Percentiles rank a stretch among this genome's conserved stretches.
Evolutionary conservation across 2,329 filamentous ascomycete species (phyloP).

Genomic region (Colletotrichum godetiae): DNA sequence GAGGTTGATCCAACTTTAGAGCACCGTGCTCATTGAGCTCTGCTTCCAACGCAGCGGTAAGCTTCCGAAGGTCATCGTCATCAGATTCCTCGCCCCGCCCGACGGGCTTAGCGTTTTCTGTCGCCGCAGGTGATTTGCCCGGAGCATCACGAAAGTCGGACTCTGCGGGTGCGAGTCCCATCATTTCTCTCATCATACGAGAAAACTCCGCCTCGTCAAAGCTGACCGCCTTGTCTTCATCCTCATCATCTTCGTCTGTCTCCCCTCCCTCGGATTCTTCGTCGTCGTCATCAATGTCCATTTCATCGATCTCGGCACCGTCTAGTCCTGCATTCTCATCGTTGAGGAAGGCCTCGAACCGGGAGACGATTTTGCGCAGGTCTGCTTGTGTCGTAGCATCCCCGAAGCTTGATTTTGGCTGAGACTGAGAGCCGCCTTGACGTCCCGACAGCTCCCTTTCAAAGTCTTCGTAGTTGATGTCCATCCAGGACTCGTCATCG

Average conservation of each 20-base stretch:
- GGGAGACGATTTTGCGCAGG: slow-evolving; percentile 88
- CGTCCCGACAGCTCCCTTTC: slow-evolving; percentile 77
- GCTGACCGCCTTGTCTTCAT: slow-evolving; percentile 79
- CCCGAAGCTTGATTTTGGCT: slow-evolving; percentile 63
- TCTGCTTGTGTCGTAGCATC: slow-evolving; percentile 78
- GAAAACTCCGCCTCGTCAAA: slow-evolving; percentile 89
- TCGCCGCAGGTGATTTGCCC: slow-evolving; percentile 12
- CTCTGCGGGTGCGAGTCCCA: slow-evolving; percentile 68
- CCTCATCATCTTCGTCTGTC: slow-evolving; percentile 66
- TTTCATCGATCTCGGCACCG: slow-evolving; percentile 78
- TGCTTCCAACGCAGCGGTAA: slow-evolving; percentile 77
- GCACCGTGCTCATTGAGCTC: slow-evolving; percentile 78
- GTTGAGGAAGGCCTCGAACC: slow-evolving; percentile 93
- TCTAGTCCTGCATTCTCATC: slow-evolving; percentile 85
- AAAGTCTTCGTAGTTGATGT: slow-evolving; percentile 91
- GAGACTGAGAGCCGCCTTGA: not conserved
- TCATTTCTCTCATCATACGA: slow-evolving; percentile 91
- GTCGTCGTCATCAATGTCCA: slow-evolving; percentile 69
- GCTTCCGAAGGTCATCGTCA: slow-evolving; percentile 70
- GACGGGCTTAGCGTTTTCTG: slow-evolving; percentile 1
- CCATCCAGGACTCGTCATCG: slow-evolving; percentile 90
- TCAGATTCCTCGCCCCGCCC: slow-evolving; percentile 51
- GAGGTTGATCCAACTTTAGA: slow-evolving; percentile 62
- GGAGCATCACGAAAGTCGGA: not conserved
- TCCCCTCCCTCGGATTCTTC: slow-evolving; percentile 53